Base-by-base conservation (phyloP, 2,329 filamentous ascomycete genomes). In the Colletotrichum ledebouriae region DNA sequence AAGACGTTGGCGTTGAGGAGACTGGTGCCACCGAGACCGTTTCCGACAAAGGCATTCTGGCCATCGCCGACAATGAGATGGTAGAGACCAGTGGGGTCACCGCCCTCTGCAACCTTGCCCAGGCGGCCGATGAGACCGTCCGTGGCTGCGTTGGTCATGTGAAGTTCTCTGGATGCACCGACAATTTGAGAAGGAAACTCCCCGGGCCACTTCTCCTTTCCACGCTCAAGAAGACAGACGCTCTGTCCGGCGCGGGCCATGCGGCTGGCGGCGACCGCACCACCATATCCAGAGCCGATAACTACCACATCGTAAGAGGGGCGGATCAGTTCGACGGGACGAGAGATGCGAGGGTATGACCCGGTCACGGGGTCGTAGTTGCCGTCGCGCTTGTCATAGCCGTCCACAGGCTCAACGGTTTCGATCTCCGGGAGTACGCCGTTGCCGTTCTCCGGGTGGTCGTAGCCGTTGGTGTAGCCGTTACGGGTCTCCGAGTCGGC, bases 1-100 rank as follows among this genome's bases (percentile, higher is more conserved):
- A 90, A 92, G 1, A 92, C 86, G 72, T 91, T 91, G 12, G 89
- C 88, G 69, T 92, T 92, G 33, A 92, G 83, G 20, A 92, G 75
- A 74, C 87, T 90, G 1, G 88, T 90, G 4, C 89, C 89, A 9
- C 89, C 90, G n/a, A 92, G 85, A 1, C 79, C 80, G 71, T 77
- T 78, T 47, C 74, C 79, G 13, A 76, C 71, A 39, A 82, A 80
- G 0, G 81, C 79, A 73, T 84, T 81, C 67, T 84, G 81, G 2
- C 82, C 83, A 47, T 83, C 77, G 0, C 83, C 82, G 17, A 80
- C 73, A 5, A 81, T 74, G 22, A 83, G 74, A 66, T 84, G 81
- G 68, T 83, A 85, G 10, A 85, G 72, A 1, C 80, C 79, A 0
- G 79, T 84, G 4, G 76, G 75, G 25, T 80, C 78, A 4, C 76